Evolutionary conservation across 805 yeast genomes (phyloP).

Genomic region (Clavispora vitiphila): DNA sequence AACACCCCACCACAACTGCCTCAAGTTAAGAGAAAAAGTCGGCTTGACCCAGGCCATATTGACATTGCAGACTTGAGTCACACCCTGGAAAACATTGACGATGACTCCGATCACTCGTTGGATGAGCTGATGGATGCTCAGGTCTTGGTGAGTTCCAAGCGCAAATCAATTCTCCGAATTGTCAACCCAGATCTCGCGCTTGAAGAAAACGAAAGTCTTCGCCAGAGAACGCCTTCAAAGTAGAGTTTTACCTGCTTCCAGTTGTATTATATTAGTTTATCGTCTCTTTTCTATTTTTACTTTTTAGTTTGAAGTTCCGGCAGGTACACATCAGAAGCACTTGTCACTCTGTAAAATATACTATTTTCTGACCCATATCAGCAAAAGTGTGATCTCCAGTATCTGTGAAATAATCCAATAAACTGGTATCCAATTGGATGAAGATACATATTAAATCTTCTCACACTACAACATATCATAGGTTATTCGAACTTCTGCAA

Average conservation of each 20-base stretch:
- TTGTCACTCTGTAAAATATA: neutral
- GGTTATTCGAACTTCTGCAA: neutral
- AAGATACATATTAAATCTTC: too few relatives aligned
- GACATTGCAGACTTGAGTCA: slow-evolving; percentile 2
- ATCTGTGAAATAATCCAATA: too few relatives aligned
- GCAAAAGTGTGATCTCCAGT: neutral
- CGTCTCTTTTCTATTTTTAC: neutral
- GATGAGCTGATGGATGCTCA: slow-evolving; percentile 60
- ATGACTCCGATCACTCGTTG: slow-evolving; percentile 33
- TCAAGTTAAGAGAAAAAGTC: slow-evolving; percentile 8
- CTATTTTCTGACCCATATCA: neutral
- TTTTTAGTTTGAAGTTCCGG: neutral
- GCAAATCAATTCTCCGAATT: slow-evolving; percentile 55
- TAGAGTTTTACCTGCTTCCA: neutral
- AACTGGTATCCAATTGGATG: too few relatives aligned
- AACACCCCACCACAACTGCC: slow-evolving; percentile 21
- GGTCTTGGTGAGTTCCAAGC: slow-evolving; percentile 61
- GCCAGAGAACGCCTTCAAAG: slow-evolving; percentile 11
- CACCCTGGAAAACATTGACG: slow-evolving; percentile 3
- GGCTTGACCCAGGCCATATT: slow-evolving; percentile 13
- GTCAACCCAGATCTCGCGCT: slow-evolving; percentile 52
- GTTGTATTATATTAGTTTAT: neutral
- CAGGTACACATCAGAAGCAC: too few relatives aligned
- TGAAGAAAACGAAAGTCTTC: slow-evolving; percentile 2
- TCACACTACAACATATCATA: too few relatives aligned